A percentile compares a stretch with the other conserved stretches of the same genome.
Evolutionary conservation across 768 basidiomycete genomes (phyloP).

Genomic region (Leccinum olivaceopallidum): DNA sequence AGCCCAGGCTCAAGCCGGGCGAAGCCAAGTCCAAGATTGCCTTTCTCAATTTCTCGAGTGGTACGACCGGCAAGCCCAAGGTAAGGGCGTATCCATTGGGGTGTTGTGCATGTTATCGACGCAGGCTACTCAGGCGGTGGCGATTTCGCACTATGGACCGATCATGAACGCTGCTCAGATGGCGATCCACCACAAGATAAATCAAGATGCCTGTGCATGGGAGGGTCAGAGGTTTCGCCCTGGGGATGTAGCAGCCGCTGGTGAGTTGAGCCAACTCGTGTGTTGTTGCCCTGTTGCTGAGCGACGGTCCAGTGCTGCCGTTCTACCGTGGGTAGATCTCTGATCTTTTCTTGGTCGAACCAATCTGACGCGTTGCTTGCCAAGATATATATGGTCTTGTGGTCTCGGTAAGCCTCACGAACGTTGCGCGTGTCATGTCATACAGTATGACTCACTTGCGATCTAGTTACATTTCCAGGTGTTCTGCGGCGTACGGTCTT

Average conservation of each 20-base stretch:
- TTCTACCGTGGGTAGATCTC: conserved; percentile 52
- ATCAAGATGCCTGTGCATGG: conserved; percentile 38
- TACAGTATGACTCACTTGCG: conserved; percentile 7
- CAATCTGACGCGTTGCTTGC: conserved; percentile 15
- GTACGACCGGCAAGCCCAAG: conserved; percentile 61
- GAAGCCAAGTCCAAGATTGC: conserved; percentile 64
- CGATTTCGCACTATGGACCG: conserved; percentile 63
- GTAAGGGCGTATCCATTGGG: conserved; percentile 4
- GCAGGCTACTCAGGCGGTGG: conserved; percentile 50
- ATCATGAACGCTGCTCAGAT: conserved; percentile 67
- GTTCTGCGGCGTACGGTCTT: conserved; percentile 50
- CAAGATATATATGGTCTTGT: conserved; percentile 63
- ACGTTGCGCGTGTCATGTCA: not conserved
- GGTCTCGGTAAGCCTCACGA: conserved; percentile 43
- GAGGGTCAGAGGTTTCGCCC: conserved; percentile 45
- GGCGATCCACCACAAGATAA: conserved; percentile 48
- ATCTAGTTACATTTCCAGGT: conserved; percentile 50
- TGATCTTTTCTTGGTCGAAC: not conserved
- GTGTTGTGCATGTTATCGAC: not conserved
- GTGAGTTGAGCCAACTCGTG: conserved; percentile 37
- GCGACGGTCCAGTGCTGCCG: conserved; percentile 46
- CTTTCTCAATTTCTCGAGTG: conserved; percentile 72
- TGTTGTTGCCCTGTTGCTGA: conserved; percentile 11
- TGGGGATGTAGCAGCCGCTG: conserved; percentile 58
- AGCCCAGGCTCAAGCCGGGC: conserved; percentile 49